Evolutionary conservation across 192 early-diverging fungal species (phyloP).

Genomic region (Entophlyctis luteolus): DNA sequence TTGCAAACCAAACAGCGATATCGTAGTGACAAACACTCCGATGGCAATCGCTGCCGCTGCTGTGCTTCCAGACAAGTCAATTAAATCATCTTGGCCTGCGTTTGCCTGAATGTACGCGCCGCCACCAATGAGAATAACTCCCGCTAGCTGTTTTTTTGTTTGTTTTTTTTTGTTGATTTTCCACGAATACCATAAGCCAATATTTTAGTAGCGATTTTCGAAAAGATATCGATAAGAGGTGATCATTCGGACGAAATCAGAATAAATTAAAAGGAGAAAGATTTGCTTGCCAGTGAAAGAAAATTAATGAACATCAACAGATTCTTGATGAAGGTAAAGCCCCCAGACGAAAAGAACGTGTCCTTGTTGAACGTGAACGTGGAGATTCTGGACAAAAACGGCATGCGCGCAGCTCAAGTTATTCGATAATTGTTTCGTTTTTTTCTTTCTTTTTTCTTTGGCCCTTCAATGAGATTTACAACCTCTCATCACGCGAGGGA

Average conservation of each 20-base stretch:
- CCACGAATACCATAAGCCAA: too few relatives aligned
- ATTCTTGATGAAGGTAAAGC: constrained; percentile 58
- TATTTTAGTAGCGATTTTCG: neutral
- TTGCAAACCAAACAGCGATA: constrained; percentile 48
- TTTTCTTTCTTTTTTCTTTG: neutral
- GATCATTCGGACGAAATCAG: too few relatives aligned
- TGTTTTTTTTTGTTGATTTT: neutral
- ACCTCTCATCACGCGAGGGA: neutral
- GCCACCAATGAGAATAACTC: constrained; percentile 51
- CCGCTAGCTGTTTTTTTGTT: constrained; percentile 43
- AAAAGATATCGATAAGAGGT: constrained; percentile 9
- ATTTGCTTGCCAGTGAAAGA: constrained; percentile 44
- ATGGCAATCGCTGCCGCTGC: constrained; percentile 49
- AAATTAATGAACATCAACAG: constrained; percentile 55
- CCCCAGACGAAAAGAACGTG: constrained; percentile 39
- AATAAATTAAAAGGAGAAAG: neutral
- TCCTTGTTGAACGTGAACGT: constrained; percentile 54
- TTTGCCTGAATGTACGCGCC: constrained; percentile 46
- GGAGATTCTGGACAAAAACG: constrained; percentile 42
- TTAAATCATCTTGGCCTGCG: constrained; percentile 29
- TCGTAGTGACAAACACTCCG: constrained; percentile 46
- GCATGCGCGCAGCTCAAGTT: constrained; percentile 35
- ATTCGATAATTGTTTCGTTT: neutral
- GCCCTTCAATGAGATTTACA: neutral
- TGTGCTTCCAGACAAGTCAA: constrained; percentile 35